These are phyloP conservation scores for Aspergillus udagawae DNA, from an alignment of 2,329 filamentous ascomycete genomes.

Conservation along the genomic window DNA sequence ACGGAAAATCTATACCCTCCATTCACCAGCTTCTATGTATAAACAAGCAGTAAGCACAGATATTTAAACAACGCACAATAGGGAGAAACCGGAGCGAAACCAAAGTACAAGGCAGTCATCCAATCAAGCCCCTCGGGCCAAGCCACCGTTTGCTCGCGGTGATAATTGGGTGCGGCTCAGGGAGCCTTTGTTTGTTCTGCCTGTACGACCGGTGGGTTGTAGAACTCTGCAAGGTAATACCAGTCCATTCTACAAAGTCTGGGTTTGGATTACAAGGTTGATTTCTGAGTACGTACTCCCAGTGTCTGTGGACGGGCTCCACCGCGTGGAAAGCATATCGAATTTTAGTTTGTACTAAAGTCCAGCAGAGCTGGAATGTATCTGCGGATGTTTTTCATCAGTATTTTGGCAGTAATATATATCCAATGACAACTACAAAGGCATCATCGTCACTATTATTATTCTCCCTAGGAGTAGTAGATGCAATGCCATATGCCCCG, in stretches of 20 bases:
- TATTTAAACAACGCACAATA: neutral
- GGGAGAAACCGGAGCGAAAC: neutral
- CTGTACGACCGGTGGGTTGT: neutral
- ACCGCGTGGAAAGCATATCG: neutral
- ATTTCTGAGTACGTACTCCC: neutral
- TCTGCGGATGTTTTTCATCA: too few relatives aligned
- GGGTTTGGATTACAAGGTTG: neutral
- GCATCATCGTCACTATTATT: neutral
- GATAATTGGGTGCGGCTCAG: slow-evolving; percentile 22
- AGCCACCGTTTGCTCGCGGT: neutral
- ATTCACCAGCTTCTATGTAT: neutral
- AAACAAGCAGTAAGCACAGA: neutral
- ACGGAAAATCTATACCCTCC: too few relatives aligned
- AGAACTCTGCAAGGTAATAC: neutral
- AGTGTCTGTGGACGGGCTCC: neutral
- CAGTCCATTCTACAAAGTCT: neutral
- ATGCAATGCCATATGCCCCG: neutral
- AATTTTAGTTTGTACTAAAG: too few relatives aligned
- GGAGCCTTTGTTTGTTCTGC: slow-evolving; percentile 9
- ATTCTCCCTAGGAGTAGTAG: neutral
- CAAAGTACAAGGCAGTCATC: neutral
- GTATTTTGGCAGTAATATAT: neutral
- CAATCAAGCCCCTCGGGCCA: neutral
- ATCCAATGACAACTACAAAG: neutral
- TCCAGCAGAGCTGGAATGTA: too few relatives aligned